Conservation (phyloP, 2,329 filamentous ascomycete genomes). For the Fusarium multiceps region DNA sequence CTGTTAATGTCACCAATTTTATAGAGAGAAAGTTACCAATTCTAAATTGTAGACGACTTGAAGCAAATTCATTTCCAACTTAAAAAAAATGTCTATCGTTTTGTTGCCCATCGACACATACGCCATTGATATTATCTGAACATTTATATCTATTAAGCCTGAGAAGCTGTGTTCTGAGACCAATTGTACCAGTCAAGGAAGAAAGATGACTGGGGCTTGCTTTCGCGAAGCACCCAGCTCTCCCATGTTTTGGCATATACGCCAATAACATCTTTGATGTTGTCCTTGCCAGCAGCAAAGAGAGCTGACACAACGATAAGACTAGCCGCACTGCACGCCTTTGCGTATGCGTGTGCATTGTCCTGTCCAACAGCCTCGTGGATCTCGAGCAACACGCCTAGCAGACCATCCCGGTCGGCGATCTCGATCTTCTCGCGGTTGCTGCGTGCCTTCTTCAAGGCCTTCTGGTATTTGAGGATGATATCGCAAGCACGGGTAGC, state of each 20-base stretch:
- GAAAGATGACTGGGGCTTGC: conserved; percentile 71
- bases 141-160: conserved; percentile 34
- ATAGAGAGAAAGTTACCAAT: background rate
- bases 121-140: background rate
- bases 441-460: conserved; percentile 67
- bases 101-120: background rate
- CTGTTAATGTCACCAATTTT: background rate
- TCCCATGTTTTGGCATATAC: conserved; percentile 72
- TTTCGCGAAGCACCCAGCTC: conserved; percentile 67
- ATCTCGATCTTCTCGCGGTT: conserved; percentile 54
- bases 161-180: conserved; percentile 65
- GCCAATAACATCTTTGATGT: conserved; percentile 66
- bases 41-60: background rate
- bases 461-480: conserved; percentile 77
- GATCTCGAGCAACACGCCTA: conserved; percentile 71
- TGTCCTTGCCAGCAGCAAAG: conserved; percentile 63
- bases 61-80: background rate
- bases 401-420: conserved; percentile 60
- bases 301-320: conserved; percentile 74
- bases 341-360: conserved; percentile 76
- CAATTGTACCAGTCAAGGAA: conserved; percentile 81
- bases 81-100: background rate
- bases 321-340: conserved; percentile 78
- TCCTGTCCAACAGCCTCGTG: conserved; percentile 75
- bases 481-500: conserved; percentile 78